Percentiles rank a stretch among this genome's conserved stretches.
Evolutionary conservation across 768 basidiomycete genomes (phyloP).

Genomic region (Cystofilobasidium capitatum): DNA sequence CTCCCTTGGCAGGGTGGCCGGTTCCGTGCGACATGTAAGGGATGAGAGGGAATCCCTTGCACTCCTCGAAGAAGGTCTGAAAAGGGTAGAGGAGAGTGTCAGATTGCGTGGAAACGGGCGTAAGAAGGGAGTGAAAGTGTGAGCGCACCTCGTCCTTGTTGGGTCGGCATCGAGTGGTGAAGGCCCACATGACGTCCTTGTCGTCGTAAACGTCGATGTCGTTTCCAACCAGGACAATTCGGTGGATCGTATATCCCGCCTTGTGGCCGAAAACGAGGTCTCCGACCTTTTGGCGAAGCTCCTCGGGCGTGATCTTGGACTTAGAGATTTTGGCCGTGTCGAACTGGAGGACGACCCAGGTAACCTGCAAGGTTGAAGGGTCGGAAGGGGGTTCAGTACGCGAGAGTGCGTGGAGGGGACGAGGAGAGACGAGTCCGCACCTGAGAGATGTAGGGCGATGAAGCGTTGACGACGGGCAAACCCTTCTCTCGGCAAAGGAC

Average conservation of each 20-base stretch:
- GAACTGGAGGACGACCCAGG: constrained; percentile 2
- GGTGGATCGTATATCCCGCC: constrained; percentile 19
- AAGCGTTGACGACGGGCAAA: constrained; percentile 3
- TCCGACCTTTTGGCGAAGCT: constrained; percentile 10
- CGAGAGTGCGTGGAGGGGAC: background rate
- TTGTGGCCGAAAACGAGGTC: constrained; percentile 22
- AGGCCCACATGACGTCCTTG: constrained; percentile 24
- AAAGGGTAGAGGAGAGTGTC: background rate
- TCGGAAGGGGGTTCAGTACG: background rate
- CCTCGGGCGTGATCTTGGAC: constrained; percentile 9
- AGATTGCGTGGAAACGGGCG: background rate
- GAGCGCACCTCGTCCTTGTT: constrained; percentile 11
- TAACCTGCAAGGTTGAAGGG: background rate
- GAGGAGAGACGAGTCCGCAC: constrained; percentile 1
- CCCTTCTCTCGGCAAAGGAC: constrained; percentile 10
- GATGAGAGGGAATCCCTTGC: constrained; percentile 12
- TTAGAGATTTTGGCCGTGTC: constrained; percentile 8
- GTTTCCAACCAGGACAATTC: constrained; percentile 5
- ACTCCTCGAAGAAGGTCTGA: constrained; percentile 17
- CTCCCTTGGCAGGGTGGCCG: constrained; percentile 4
- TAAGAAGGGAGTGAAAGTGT: background rate
- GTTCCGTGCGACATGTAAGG: constrained; percentile 17
- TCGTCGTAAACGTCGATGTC: constrained; percentile 21
- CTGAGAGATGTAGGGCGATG: constrained; percentile 15
- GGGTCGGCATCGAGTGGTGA: constrained; percentile 10